Percentiles rank a stretch among this genome's conserved stretches.
Conservation (phyloP, 257 asterid species). For the Nicotiana attenuata region DNA sequence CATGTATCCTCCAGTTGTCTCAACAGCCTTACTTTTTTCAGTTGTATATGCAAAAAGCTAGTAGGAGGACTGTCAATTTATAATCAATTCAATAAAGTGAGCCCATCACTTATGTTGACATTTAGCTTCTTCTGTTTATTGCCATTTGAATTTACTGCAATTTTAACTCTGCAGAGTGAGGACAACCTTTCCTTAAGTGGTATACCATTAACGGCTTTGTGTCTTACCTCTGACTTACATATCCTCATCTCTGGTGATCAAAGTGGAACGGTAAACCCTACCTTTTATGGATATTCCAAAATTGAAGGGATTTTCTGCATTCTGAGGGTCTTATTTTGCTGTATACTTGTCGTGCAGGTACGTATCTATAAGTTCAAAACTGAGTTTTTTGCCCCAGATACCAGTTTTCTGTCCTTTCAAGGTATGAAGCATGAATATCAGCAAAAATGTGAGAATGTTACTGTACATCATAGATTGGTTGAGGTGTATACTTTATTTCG, state of each 20-base stretch:
- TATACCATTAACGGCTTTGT: conserved; percentile 64
- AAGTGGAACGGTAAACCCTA: conserved; percentile 61
- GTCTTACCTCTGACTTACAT: conserved; percentile 43
- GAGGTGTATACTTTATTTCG: background rate
- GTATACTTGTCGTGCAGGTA: conserved; percentile 43
- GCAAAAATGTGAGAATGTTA: background rate
- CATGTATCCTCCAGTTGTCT: background rate
- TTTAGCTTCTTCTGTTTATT: background rate
- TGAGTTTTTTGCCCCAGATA: conserved; percentile 65
- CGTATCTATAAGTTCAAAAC: conserved; percentile 67
- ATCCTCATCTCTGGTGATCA: conserved; percentile 80
- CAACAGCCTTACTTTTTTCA: background rate
- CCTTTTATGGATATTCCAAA: conserved; percentile 8
- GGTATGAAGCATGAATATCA: conserved; percentile 35
- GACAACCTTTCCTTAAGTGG: conserved; percentile 66
- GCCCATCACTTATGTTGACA: background rate
- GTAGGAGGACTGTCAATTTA: background rate
- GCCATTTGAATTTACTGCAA: conserved; percentile 8
- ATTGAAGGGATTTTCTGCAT: background rate
- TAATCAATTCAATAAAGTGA: background rate
- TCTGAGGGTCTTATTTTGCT: conserved; percentile 7
- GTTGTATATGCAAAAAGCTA: background rate
- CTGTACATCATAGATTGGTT: background rate
- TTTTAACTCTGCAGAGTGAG: conserved; percentile 57
- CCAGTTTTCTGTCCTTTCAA: conserved; percentile 58